phyloP scores from a whole-genome alignment of 306 rosid genomes.

The Glycyrrhiza uralensis region DNA sequence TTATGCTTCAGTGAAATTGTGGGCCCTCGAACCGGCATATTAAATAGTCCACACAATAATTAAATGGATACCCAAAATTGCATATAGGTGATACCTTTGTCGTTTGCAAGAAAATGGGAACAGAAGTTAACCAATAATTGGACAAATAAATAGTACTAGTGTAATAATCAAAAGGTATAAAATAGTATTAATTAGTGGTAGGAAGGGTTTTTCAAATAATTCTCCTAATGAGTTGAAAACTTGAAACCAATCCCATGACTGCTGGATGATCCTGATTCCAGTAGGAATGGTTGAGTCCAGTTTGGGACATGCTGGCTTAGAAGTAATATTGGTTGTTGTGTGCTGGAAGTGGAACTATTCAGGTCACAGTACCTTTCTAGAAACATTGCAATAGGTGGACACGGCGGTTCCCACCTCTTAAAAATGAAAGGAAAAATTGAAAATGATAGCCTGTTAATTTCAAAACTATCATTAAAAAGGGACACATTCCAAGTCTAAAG shows the following conservation, averaged over 20 bases:
- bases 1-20: not conserved
- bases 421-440: slow-evolving; percentile 10
- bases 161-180: slow-evolving; percentile 20
- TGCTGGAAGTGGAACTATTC: slow-evolving; percentile 13
- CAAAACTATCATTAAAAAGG: not conserved
- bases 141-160: not conserved
- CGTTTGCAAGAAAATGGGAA: slow-evolving; percentile 23
- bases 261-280: slow-evolving; percentile 4
- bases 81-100: slow-evolving; percentile 18
- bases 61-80: slow-evolving; percentile 1
- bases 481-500: slow-evolving; percentile 7
- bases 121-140: slow-evolving; percentile 22
- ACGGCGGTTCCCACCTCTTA: slow-evolving; percentile 14
- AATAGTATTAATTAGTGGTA: not conserved
- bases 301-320: slow-evolving; percentile 19
- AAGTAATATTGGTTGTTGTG: not conserved
- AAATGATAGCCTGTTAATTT: slow-evolving; percentile 18
- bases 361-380: slow-evolving; percentile 17
- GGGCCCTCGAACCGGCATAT: slow-evolving; percentile 23
- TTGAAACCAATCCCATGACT: slow-evolving; percentile 18
- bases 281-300: slow-evolving; percentile 30
- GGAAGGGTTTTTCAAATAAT: not conserved
- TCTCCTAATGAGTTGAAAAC: slow-evolving; percentile 13
- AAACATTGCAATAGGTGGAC: not conserved
- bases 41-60: slow-evolving; percentile 13